phyloP scores from a whole-genome alignment of 192 early-diverging fungal species.

The Fimicolochytrium jonesii region DNA sequence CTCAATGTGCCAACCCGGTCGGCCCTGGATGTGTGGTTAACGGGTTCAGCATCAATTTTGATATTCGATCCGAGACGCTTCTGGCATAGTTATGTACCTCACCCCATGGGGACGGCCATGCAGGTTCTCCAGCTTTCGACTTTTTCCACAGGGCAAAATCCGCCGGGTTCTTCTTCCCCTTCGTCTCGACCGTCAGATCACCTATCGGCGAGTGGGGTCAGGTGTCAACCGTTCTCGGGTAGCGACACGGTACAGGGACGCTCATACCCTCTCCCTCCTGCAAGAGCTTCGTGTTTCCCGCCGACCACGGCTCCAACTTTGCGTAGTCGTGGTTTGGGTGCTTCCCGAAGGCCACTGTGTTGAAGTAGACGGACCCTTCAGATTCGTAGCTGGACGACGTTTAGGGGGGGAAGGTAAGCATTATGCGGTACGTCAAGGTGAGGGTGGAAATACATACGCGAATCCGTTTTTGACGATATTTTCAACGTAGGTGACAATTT shows the following conservation, averaged over 20 bases:
- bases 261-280: conserved; percentile 95
- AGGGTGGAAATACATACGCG: conserved; percentile 48
- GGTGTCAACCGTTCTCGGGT: too few species aligned
- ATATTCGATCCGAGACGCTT: too few species aligned
- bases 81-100: too few species aligned
- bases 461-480: conserved; percentile 94
- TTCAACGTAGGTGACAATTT: conserved; percentile 86
- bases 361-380: conserved; percentile 93
- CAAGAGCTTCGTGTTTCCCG: conserved; percentile 70
- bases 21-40: conserved; percentile 60
- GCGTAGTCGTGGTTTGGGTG: conserved; percentile 84
- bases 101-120: conserved; percentile 91
- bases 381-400: conserved; percentile 61
- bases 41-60: too few species aligned
- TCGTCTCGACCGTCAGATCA: conserved; percentile 60
- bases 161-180: conserved; percentile 63
- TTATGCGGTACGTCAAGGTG: too few species aligned
- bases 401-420: background rate
- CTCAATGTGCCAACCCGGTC: conserved; percentile 99
- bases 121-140: conserved; percentile 89
- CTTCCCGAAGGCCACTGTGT: conserved; percentile 78
- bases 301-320: conserved; percentile 89
- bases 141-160: conserved; percentile 98
- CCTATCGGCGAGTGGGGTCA: too few species aligned
- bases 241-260: too few species aligned